Percentiles rank a stretch among this genome's conserved stretches.
phyloP scores from a whole-genome alignment of 441 rosid genomes.

The Euphorbia schlechtendalii region DNA sequence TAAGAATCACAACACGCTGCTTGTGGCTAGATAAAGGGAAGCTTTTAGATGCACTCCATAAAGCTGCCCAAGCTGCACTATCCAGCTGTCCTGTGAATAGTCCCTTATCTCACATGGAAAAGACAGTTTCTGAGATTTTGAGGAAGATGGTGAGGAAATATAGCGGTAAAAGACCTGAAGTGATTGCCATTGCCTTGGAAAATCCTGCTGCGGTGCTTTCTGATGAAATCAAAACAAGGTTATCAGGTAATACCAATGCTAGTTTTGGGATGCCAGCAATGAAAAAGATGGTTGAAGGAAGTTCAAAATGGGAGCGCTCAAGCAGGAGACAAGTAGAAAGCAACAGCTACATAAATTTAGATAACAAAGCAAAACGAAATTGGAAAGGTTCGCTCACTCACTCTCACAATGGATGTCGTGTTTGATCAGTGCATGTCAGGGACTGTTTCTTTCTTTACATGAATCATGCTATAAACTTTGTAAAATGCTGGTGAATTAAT shows the following conservation, averaged over 20 bases:
- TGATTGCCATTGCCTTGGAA: conserved; percentile 71
- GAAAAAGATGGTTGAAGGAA: conserved; percentile 41
- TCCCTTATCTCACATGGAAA: conserved; percentile 88
- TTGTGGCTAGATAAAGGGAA: conserved; percentile 97
- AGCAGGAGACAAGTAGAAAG: conserved; percentile 30
- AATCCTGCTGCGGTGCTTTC: conserved; percentile 68
- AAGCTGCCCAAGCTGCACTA: conserved; percentile 90
- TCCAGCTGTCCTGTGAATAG: conserved; percentile 84
- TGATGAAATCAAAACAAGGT: conserved; percentile 56
- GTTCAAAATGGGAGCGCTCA: conserved; percentile 31
- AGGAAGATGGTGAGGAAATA: conserved; percentile 94
- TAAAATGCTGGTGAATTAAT: too few relatives aligned
- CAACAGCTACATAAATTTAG: conserved; percentile 22
- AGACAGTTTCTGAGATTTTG: conserved; percentile 70
- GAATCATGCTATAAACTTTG: too few relatives aligned
- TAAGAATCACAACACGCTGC: conserved; percentile 92
- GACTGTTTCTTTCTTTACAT: too few relatives aligned
- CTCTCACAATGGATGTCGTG: conserved; percentile 5
- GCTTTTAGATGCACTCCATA: conserved; percentile 81
- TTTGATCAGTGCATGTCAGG: background rate
- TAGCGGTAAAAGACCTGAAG: conserved; percentile 93
- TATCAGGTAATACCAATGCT: conserved; percentile 56
- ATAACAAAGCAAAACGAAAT: conserved; percentile 22
- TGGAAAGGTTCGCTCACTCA: conserved; percentile 31
- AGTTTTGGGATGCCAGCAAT: conserved; percentile 49